Percentiles rank a stretch among this genome's conserved stretches.
phyloP scores from a whole-genome alignment of 2,329 filamentous ascomycete genomes.

The Colletotrichum zoysiae region DNA sequence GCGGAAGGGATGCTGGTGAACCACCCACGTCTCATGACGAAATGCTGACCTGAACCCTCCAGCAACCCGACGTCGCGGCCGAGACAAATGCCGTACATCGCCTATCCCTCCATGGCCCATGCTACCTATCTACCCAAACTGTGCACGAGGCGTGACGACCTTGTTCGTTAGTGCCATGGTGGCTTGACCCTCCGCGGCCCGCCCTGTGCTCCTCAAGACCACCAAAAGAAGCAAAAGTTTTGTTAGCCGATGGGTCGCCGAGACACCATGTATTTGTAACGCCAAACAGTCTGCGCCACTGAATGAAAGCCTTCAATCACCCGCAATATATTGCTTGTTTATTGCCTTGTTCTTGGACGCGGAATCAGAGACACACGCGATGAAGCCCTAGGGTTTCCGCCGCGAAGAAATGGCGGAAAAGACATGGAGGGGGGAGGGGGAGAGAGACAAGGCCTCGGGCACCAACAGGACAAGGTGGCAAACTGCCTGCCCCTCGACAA shows the following conservation, averaged over 20 bases:
- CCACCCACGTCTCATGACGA: neutral
- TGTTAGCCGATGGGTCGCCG: neutral
- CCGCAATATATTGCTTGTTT: neutral
- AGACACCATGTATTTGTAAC: slow-evolving; percentile 16
- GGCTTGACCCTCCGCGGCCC: neutral
- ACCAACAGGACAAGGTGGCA: neutral
- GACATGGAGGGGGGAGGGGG: neutral
- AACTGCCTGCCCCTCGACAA: neutral
- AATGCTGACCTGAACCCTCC: neutral
- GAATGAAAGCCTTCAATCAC: neutral
- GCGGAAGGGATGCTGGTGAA: neutral
- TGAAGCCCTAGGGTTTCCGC: neutral
- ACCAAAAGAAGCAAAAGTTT: neutral
- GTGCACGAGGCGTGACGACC: neutral
- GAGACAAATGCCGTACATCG: neutral
- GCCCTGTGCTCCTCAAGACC: neutral
- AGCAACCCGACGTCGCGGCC: neutral
- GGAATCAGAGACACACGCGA: neutral
- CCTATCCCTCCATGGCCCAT: neutral
- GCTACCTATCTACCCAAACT: neutral
- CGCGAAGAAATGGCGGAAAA: neutral
- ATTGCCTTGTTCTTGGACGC: neutral
- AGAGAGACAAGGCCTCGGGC: neutral
- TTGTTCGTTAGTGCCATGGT: neutral
- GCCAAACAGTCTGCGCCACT: slow-evolving; percentile 1